Conservation (phyloP, 805 yeast genomes). For the Vanderwaltozyma tropicalis region DNA sequence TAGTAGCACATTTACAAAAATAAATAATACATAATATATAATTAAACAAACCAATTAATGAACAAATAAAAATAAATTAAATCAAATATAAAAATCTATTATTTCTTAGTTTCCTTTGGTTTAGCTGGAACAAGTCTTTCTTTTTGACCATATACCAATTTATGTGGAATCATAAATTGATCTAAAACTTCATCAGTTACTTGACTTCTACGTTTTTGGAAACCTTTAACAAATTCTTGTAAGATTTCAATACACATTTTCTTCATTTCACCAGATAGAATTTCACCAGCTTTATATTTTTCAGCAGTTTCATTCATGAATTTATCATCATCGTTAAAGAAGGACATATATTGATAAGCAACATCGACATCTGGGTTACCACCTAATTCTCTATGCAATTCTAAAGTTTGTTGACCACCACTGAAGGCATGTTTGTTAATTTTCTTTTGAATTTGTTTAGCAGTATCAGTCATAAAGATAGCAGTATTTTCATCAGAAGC, state of each 20-base stretch:
- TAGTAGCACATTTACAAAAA: conserved; percentile 41
- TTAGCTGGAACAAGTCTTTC: conserved; percentile 67
- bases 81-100: no score
- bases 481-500: conserved; percentile 88
- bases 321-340: conserved; percentile 83
- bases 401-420: conserved; percentile 81
- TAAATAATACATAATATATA: neutral
- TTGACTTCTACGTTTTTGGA: conserved; percentile 67
- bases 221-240: conserved; percentile 66
- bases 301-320: conserved; percentile 52
- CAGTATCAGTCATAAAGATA: conserved; percentile 89
- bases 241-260: conserved; percentile 70
- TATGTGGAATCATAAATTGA: conserved; percentile 76
- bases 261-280: conserved; percentile 90
- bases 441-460: conserved; percentile 85
- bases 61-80: no score
- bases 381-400: conserved; percentile 82
- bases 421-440: conserved; percentile 94
- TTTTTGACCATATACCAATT: conserved; percentile 61
- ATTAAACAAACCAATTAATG: neutral
- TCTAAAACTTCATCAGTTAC: conserved; percentile 54
- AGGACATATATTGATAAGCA: conserved; percentile 83
- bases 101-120: conserved; percentile 36
- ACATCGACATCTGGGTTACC: conserved; percentile 95
- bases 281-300: conserved; percentile 66